A percentile compares a stretch with the other conserved stretches of the same genome.
Evolutionary conservation across 768 basidiomycete genomes (phyloP).

Genomic region (Termitomyces sp.): DNA sequence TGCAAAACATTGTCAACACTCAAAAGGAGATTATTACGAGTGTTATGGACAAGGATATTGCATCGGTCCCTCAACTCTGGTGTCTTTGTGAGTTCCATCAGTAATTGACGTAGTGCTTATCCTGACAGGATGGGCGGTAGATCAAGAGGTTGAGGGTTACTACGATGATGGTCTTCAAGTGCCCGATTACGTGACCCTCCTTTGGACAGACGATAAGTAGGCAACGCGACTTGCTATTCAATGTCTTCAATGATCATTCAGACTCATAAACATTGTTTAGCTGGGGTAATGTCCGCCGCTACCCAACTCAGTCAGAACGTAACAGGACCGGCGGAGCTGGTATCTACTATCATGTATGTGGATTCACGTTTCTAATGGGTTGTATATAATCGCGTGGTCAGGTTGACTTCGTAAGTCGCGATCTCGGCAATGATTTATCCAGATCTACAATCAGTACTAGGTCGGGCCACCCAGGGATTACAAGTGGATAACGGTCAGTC

Average conservation of each 20-base stretch:
- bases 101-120: background rate
- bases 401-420: conserved; percentile 40
- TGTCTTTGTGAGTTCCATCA: conserved; percentile 38
- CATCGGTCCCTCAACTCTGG: conserved; percentile 63
- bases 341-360: conserved; percentile 59
- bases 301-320: conserved; percentile 45
- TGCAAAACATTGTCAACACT: conserved; percentile 52
- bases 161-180: conserved; percentile 58
- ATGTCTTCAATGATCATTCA: no score
- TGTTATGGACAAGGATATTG: conserved; percentile 41
- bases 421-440: background rate
- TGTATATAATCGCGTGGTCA: conserved; percentile 15
- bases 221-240: background rate
- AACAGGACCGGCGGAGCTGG: conserved; percentile 65
- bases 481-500: conserved; percentile 62
- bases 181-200: conserved; percentile 55
- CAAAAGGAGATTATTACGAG: conserved; percentile 54
- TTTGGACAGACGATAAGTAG: conserved; percentile 74
- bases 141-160: conserved; percentile 61
- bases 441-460: conserved; percentile 20
- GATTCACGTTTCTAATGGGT: background rate
- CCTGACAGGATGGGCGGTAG: conserved; percentile 17
- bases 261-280: conserved; percentile 21
- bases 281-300: conserved; percentile 68
- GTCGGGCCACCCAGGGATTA: conserved; percentile 63